phyloP scores from a whole-genome alignment of 2,329 filamentous ascomycete genomes.

The Aspergillus calidoustus region DNA sequence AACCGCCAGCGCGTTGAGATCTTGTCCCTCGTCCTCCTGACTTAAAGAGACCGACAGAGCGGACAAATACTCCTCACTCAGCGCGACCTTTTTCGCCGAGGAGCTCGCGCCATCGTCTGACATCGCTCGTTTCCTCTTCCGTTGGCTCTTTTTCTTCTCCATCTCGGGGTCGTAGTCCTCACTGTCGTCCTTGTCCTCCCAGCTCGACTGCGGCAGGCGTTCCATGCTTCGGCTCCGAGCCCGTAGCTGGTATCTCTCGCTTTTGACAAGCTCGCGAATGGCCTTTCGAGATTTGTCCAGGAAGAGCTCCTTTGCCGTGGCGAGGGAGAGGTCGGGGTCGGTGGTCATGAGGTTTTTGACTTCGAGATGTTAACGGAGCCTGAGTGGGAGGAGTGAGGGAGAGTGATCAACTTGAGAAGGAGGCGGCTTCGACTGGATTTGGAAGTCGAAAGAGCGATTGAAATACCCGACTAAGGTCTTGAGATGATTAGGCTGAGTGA shows the following conservation, averaged over 20 bases:
- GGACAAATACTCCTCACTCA: not conserved
- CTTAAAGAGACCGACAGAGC: not conserved
- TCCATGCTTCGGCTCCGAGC: slow-evolving; percentile 15
- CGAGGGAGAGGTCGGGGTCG: not conserved
- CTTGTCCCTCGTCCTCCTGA: not conserved
- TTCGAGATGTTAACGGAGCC: no score
- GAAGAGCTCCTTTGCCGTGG: slow-evolving; percentile 10
- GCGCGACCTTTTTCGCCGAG: not conserved
- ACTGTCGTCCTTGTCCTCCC: slow-evolving; percentile 42
- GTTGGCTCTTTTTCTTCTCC: not conserved
- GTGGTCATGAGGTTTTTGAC: not conserved
- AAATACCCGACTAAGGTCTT: no score
- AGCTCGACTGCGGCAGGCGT: slow-evolving; percentile 23
- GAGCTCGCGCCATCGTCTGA: not conserved
- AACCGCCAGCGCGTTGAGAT: no score
- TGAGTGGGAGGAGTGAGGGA: no score
- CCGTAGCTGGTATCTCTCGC: slow-evolving; percentile 18
- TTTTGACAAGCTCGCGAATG: not conserved
- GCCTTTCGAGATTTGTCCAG: not conserved
- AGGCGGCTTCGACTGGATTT: no score
- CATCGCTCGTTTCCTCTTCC: not conserved
- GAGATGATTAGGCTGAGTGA: no score
- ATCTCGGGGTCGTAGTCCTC: slow-evolving; percentile 33
- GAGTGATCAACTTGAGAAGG: no score
- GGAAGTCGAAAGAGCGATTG: no score